Percentiles rank a stretch among this genome's conserved stretches.
phyloP scores from a whole-genome alignment of 345 rosid species.

The Eucalyptus cladocalyx region DNA sequence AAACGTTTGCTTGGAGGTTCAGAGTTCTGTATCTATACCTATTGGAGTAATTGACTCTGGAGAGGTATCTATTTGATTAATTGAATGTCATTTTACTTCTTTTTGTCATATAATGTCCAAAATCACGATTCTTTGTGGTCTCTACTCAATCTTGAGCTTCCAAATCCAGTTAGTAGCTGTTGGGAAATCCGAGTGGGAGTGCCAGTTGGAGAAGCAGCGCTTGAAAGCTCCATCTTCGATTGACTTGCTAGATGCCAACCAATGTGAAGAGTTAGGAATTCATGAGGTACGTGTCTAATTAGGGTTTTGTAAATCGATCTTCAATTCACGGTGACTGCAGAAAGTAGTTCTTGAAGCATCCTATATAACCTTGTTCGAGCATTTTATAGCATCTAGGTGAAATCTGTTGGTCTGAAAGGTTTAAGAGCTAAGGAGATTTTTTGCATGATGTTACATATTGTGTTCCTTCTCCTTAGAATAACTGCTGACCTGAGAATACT shows the following conservation, averaged over 20 bases:
- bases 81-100: neutral
- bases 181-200: slow-evolving; percentile 29
- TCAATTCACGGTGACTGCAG: neutral
- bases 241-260: slow-evolving; percentile 36
- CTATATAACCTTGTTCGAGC: neutral
- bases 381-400: neutral
- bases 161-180: slow-evolving; percentile 2
- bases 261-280: slow-evolving; percentile 34
- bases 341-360: neutral
- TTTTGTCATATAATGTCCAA: neutral
- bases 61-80: slow-evolving; percentile 23
- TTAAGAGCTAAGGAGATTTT: neutral
- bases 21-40: slow-evolving; percentile 34
- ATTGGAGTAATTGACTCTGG: slow-evolving; percentile 44
- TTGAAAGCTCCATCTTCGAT: slow-evolving; percentile 42
- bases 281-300: slow-evolving; percentile 33
- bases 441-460: neutral
- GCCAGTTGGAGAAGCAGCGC: slow-evolving; percentile 21
- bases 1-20: slow-evolving; percentile 20
- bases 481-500: neutral
- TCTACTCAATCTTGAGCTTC: neutral
- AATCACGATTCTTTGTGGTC: neutral
- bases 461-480: neutral
- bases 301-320: neutral
- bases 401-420: neutral